Evolutionary conservation across 225 moss, liverwort and hornwort species (phyloP).

Genomic region (Pleurozium schreberi): DNA sequence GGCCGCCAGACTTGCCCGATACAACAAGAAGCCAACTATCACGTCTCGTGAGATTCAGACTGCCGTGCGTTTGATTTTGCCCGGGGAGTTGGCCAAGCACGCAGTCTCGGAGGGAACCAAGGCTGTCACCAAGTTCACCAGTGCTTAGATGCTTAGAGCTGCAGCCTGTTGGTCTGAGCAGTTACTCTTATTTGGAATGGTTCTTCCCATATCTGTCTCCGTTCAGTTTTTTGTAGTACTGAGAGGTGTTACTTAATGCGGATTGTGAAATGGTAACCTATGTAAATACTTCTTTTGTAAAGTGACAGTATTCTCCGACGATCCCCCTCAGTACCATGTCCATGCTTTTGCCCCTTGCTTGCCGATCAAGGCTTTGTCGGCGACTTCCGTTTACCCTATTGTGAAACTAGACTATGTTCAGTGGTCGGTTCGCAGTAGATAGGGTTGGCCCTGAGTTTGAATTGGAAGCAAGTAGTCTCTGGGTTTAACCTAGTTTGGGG

Average conservation of each 20-base stretch:
- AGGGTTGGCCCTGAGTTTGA: fast-evolving
- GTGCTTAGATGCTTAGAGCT: neutral
- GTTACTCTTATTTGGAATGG: neutral
- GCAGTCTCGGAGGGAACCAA: constrained; percentile 27
- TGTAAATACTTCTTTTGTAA: constrained; percentile 12
- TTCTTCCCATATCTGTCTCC: neutral
- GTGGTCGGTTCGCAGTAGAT: too few species aligned
- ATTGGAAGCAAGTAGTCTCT: too few species aligned
- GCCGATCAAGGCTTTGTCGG: neutral
- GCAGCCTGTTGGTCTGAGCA: neutral
- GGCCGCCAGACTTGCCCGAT: constrained; percentile 17
- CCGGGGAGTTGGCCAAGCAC: constrained; percentile 28
- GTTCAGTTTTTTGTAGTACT: neutral
- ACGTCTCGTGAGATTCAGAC: constrained; percentile 32
- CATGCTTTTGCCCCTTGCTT: too few species aligned
- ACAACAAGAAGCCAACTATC: constrained; percentile 31
- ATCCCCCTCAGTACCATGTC: fast-evolving
- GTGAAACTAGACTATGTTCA: fast-evolving
- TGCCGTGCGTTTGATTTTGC: constrained; percentile 21
- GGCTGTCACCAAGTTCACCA: constrained; percentile 26
- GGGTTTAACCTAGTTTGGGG: fast-evolving
- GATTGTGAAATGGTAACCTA: neutral
- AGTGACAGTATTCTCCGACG: neutral
- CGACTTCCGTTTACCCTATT: neutral
- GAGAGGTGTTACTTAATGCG: neutral